Conservation (phyloP, 1,139 yeast genomes). For the Debaryomycetaceae sp. region DNA sequence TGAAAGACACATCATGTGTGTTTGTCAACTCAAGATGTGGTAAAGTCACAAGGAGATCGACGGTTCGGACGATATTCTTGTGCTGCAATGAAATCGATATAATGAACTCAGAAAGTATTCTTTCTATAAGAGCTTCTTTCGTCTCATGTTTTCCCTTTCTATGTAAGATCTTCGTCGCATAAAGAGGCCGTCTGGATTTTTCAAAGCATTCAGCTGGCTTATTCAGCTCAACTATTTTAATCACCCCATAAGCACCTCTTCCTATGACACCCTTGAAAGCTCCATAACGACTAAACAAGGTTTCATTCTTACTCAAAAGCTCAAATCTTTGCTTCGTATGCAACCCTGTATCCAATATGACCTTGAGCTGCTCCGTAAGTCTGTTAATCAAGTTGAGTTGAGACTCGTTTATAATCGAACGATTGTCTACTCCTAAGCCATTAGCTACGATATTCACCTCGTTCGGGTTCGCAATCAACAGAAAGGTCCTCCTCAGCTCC, state of each 20-base stretch:
- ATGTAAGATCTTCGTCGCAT: slow-evolving; percentile 69
- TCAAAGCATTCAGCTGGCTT: slow-evolving; percentile 13
- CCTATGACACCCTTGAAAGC: slow-evolving; percentile 79
- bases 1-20: slow-evolving; percentile 43
- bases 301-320: slow-evolving; percentile 19
- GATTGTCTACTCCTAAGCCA: slow-evolving; percentile 17
- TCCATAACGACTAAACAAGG: slow-evolving; percentile 63
- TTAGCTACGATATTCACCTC: slow-evolving; percentile 24
- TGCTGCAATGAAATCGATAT: slow-evolving; percentile 68
- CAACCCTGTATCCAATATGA: slow-evolving; percentile 18
- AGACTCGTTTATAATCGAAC: slow-evolving; percentile 56
- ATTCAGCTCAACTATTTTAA: slow-evolving; percentile 62
- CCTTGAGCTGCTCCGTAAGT: slow-evolving; percentile 41
- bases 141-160: slow-evolving; percentile 44
- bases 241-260: slow-evolving; percentile 83
- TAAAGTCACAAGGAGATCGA: slow-evolving; percentile 56
- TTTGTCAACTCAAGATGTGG: slow-evolving; percentile 10
- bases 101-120: slow-evolving; percentile 75
- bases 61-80: slow-evolving; percentile 64
- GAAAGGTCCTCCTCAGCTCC: slow-evolving; percentile 31
- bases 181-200: slow-evolving; percentile 21
- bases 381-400: slow-evolving; percentile 52
- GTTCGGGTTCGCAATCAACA: slow-evolving; percentile 21
- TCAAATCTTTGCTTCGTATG: slow-evolving; percentile 15
- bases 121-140: slow-evolving; percentile 56